Evolutionary conservation across 805 yeast genomes (phyloP), one percentile per base, ranked within the genome.

Genomic region (Cyberlindnera mississippiensis): DNA sequence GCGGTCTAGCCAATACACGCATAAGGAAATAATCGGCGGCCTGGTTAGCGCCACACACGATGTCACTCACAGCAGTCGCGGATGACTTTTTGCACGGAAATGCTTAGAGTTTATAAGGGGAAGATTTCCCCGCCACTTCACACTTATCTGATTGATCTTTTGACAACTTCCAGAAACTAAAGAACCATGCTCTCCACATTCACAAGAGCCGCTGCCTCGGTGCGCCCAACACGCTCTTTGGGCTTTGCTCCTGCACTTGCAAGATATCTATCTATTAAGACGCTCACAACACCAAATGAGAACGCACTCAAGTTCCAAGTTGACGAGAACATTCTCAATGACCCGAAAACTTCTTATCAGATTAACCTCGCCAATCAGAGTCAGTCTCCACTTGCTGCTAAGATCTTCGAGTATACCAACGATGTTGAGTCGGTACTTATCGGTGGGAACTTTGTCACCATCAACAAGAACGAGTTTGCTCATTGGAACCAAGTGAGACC

Each of bases 401-500:
- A 72, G 45, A 59, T 84, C 20, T 81, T 82, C 45, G 57, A 70
- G 20, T 63, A 64, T 45, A 61, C 70, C 66, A 79, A 51, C 10
- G 85, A 84, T 1, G 84, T 84, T n/a, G 78, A 70, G 50, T 78
- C 87, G 0, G 64, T 85, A 15, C 75, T 85, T 80, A 75, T 85
- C 50, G 91, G 91, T 15, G 75, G 75, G n/a, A 75, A 83, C 54
- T 85, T 85, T 51, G 62, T 85, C 40, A 82, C 91, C 0, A 78
- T 85, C 8, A 83, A 80, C 59, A 85, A 84, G 58, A 77, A 76
- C 51, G 80, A 76, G 46, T 77, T 74, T 50, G 69, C 73, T 9
- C 75, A 75, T 49, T 85, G 95, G 95, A 78, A 82, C 22, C 79
- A 80, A 41, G 73, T 85, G 14, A 78, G 81, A 41, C 85, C 85